phyloP scores from a whole-genome alignment of 768 basidiomycete species.

The Sarcodon aspratus region DNA sequence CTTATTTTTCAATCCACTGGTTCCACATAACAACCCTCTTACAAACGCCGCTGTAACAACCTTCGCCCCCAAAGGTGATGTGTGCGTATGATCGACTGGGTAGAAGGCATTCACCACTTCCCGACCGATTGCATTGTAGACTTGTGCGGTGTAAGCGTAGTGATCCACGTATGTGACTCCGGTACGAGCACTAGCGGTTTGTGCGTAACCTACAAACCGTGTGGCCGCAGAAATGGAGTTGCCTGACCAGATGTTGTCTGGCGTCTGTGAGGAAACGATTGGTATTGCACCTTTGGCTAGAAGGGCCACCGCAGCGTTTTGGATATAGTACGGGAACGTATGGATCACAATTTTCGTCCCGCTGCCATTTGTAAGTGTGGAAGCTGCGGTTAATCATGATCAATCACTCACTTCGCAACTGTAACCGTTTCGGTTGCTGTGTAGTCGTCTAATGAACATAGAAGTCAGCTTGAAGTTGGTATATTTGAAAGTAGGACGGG shows the following conservation, averaged over 20 bases:
- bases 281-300: conserved; percentile 34
- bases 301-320: conserved; percentile 29
- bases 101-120: conserved; percentile 26
- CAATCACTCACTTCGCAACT: too few relatives aligned
- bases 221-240: conserved; percentile 23
- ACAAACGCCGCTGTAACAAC: too few relatives aligned
- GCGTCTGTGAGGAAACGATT: conserved; percentile 37
- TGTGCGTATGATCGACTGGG: conserved; percentile 38
- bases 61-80: conserved; percentile 2
- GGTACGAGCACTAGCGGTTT: conserved; percentile 24
- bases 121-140: conserved; percentile 28
- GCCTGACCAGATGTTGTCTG: conserved; percentile 31
- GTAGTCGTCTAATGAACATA: too few relatives aligned
- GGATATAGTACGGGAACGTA: conserved; percentile 34
- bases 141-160: conserved; percentile 31
- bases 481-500: too few relatives aligned
- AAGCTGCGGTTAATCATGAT: too few relatives aligned
- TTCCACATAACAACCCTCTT: too few relatives aligned
- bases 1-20: too few relatives aligned
- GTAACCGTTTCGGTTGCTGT: too few relatives aligned
- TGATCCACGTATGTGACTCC: conserved; percentile 33
- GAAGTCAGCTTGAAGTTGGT: too few relatives aligned
- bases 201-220: conserved; percentile 34
- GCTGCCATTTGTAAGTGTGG: too few relatives aligned
- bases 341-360: conserved; percentile 18